Conservation (phyloP, 768 basidiomycete genomes). For the Rhodocollybia butyracea region DNA sequence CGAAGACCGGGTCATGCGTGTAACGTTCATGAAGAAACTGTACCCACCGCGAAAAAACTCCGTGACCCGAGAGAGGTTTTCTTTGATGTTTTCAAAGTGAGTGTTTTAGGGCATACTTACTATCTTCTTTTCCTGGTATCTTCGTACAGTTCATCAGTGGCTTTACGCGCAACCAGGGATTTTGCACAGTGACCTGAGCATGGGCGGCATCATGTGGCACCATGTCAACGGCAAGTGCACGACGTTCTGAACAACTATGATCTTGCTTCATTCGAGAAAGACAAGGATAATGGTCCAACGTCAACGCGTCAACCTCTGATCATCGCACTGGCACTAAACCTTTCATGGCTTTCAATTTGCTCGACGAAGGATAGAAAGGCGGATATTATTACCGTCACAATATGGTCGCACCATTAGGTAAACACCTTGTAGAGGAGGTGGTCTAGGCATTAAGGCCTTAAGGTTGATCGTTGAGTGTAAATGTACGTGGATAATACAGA, state of each 20-base stretch:
- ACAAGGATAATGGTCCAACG: neutral
- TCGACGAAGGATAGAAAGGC: neutral
- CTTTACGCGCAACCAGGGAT: slow-evolving; percentile 5
- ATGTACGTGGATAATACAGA: too few relatives aligned
- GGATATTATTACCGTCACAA: too few relatives aligned
- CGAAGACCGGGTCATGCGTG: slow-evolving; percentile 2
- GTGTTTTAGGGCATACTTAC: neutral
- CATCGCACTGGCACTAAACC: slow-evolving; percentile 7
- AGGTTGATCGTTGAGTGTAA: too few relatives aligned
- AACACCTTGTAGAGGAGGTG: too few relatives aligned
- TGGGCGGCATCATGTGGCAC: slow-evolving; percentile 11
- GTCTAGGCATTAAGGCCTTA: too few relatives aligned
- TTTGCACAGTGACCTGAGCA: slow-evolving; percentile 12
- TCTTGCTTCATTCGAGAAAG: neutral
- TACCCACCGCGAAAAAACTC: neutral
- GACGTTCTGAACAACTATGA: slow-evolving; percentile 8
- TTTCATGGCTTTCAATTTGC: slow-evolving; percentile 4
- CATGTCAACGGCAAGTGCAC: slow-evolving; percentile 8
- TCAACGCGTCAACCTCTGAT: too few relatives aligned
- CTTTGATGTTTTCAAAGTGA: neutral
- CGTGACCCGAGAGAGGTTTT: neutral
- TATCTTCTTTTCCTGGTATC: neutral
- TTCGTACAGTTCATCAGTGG: neutral
- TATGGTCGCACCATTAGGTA: too few relatives aligned
- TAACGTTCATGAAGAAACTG: neutral